phyloP scores from a whole-genome alignment of 2,329 filamentous ascomycete species.

The Calonectria hongkongensis region DNA sequence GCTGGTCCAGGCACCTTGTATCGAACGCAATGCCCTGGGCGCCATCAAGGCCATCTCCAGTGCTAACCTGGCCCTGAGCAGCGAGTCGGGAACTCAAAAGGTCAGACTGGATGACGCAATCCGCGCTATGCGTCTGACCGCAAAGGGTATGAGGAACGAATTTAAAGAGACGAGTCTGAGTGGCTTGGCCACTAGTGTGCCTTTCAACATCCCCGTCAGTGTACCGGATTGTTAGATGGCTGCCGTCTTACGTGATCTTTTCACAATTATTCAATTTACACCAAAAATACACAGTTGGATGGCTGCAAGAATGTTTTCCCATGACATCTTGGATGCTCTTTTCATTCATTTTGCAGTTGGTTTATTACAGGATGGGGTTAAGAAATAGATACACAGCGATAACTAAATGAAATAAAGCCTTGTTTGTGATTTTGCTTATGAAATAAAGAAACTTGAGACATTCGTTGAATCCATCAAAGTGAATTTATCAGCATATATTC shows the following conservation, averaged over 20 bases:
- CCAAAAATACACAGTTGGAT: constrained; percentile 9
- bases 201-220: constrained; percentile 70
- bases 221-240: constrained; percentile 67
- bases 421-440: background rate
- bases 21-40: constrained; percentile 70
- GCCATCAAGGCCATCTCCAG: constrained; percentile 71
- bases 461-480: too few relatives aligned
- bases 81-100: constrained; percentile 67
- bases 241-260: background rate
- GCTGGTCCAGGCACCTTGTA: constrained; percentile 70
- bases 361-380: background rate
- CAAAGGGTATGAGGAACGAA: constrained; percentile 71
- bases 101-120: constrained; percentile 71
- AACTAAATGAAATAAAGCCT: background rate
- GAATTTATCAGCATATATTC: background rate
- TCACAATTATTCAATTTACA: background rate
- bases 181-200: constrained; percentile 70
- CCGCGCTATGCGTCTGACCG: constrained; percentile 69
- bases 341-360: background rate
- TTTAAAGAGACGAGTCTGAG: constrained; percentile 73
- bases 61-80: constrained; percentile 68
- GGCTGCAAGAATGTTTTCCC: background rate
- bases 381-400: background rate
- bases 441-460: background rate
- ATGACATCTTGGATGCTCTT: background rate